Conservation (phyloP, 495 filamentous ascomycete genomes). For the Rusavskia elegans region DNA sequence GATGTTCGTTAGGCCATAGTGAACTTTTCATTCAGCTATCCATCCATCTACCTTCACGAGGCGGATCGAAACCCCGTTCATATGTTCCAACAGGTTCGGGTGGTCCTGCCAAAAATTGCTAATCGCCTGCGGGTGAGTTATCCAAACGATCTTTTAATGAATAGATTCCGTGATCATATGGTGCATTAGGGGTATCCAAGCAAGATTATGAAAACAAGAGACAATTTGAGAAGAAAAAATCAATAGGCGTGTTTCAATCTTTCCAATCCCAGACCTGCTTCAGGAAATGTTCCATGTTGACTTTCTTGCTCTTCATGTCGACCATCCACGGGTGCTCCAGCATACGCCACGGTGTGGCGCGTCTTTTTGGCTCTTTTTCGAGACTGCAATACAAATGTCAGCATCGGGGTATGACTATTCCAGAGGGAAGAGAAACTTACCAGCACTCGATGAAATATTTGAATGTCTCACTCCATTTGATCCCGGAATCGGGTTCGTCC, state of each 20-base stretch:
- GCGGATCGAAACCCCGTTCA: too few relatives aligned
- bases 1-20: too few relatives aligned
- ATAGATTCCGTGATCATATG: not conserved
- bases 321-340: constrained; percentile 97
- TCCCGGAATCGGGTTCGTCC: constrained; percentile 66
- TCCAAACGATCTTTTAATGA: too few relatives aligned
- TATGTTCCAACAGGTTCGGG: too few relatives aligned
- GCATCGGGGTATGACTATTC: not conserved
- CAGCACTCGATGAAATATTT: constrained; percentile 99
- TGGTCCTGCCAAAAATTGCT: too few relatives aligned
- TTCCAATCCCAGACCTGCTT: constrained; percentile 94
- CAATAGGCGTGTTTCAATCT: constrained; percentile 13
- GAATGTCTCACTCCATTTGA: constrained; percentile 89
- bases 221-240: not conserved
- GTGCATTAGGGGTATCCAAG: not conserved
- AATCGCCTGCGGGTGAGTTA: too few relatives aligned
- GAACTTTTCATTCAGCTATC: too few relatives aligned
- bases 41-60: too few relatives aligned
- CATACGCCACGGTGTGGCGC: constrained; percentile 96
- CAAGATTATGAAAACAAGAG: not conserved
- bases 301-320: constrained; percentile 87
- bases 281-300: constrained; percentile 90
- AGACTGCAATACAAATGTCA: constrained; percentile 36
- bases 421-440: constrained; percentile 38
- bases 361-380: constrained; percentile 76